A percentile compares a stretch with the other conserved stretches of the same genome.
Conservation (phyloP, 306 rosid species). For the Psophocarpus tetragonolobus region DNA sequence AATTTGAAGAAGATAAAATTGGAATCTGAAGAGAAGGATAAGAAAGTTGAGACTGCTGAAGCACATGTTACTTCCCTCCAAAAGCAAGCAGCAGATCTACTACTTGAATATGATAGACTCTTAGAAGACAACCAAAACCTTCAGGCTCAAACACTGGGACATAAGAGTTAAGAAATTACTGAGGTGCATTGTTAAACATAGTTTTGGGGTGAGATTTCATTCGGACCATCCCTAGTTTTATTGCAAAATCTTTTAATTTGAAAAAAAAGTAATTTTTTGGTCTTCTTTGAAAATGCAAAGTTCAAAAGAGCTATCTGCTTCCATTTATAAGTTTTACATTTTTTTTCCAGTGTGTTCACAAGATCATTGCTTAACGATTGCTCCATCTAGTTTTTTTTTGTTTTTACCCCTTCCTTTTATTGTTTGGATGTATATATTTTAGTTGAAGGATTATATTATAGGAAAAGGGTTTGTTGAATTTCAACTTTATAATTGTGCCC, state of each 20-base stretch:
- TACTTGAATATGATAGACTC: conserved; percentile 78
- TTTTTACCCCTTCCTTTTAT: not conserved
- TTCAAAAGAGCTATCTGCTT: not conserved
- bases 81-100: conserved; percentile 79
- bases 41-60: conserved; percentile 67
- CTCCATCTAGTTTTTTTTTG: not conserved
- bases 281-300: conserved; percentile 25
- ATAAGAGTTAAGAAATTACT: conserved; percentile 38
- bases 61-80: conserved; percentile 73
- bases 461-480: conserved; percentile 17
- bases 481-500: not conserved
- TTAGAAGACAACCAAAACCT: conserved; percentile 87
- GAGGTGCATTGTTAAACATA: conserved; percentile 18
- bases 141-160: conserved; percentile 58
- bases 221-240: conserved; percentile 10
- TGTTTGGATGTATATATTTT: not conserved
- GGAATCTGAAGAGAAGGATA: conserved; percentile 67
- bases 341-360: not conserved
- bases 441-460: not conserved
- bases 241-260: conserved; percentile 22
- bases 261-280: conserved; percentile 12
- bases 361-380: not conserved
- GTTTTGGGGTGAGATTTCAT: conserved; percentile 28
- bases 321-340: conserved; percentile 20
- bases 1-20: conserved; percentile 64